Evolutionary conservation across 768 basidiomycete species (phyloP), one percentile per base, ranked within the genome.

Genomic region (Chiua virens): DNA sequence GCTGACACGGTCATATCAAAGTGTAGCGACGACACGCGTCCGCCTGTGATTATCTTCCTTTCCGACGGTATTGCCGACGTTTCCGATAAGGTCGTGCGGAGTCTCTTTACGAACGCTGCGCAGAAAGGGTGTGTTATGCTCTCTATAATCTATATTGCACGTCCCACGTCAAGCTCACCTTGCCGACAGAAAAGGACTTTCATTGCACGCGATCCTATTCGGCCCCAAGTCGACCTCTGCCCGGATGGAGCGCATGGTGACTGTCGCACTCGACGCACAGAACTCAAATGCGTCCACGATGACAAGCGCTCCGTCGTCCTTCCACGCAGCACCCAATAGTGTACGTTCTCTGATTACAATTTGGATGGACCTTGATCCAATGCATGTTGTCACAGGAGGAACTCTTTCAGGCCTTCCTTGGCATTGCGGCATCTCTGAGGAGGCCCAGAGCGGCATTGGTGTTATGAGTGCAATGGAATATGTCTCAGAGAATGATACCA

Each of bases 161-260:
- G 11, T 39, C 20, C n/a, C 0, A 7, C 4, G 10, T 14, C 39
- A 28, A 25, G 5, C 38, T 42, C 10, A 53, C 17, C 17, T 38
- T 23, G 14, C 23, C 11, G 23, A 11, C 30, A 84, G 82, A 20
- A 77, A 74, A 67, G 73, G 79, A 15, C 68, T 85, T 4, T 81
- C 82, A 2, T 76, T 85, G 50, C 83, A 84, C n/a, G 67, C 82
- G 0, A 78, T 85, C 28, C 69, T 78, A 2, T 84, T 84, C 35
- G 83, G 81, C 6, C 67, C 71, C 3, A 54, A 63, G 15, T 7
- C 0, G 30, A 61, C 49, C 2, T 53, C 52, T 45, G 18, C 34
- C 3, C 51, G 61, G 14, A 67, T 85, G 45, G 59, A 70, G 15
- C 62, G 66, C 5, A 84, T 85, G 82, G 63, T 76, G 3, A 53